phyloP scores from a whole-genome alignment of 106 monocot genomes.

The Dendrobium chrysotoxum region DNA sequence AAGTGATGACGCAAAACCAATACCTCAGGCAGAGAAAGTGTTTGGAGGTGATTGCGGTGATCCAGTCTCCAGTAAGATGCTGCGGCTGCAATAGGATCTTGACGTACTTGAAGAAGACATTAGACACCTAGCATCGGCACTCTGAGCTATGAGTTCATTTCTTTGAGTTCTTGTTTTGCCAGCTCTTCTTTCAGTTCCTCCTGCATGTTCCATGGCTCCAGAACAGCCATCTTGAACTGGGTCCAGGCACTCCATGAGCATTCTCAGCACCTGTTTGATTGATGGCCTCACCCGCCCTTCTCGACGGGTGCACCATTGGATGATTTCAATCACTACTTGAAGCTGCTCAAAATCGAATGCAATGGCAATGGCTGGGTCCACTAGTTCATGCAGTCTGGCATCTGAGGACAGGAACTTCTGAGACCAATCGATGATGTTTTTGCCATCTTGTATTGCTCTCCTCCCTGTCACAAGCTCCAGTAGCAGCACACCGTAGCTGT shows the following conservation, averaged over 20 bases:
- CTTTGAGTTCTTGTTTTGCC: conserved; percentile 11
- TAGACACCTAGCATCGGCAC: conserved; percentile 56
- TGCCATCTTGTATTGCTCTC: conserved; percentile 75
- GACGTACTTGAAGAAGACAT: conserved; percentile 88
- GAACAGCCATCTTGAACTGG: conserved; percentile 27
- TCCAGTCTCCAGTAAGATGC: conserved; percentile 67
- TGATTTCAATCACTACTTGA: conserved; percentile 42
- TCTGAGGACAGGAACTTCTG: conserved; percentile 41
- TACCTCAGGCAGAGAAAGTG: conserved; percentile 23
- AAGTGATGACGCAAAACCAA: not conserved
- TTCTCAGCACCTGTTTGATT: conserved; percentile 71
- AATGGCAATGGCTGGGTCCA: conserved; percentile 44
- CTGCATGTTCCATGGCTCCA: conserved; percentile 21
- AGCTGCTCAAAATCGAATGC: conserved; percentile 60
- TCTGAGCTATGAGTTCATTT: conserved; percentile 30
- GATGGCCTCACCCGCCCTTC: conserved; percentile 75
- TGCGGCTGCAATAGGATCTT: conserved; percentile 83
- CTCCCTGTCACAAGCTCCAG: conserved; percentile 74
- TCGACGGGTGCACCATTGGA: conserved; percentile 68
- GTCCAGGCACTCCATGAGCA: conserved; percentile 68
- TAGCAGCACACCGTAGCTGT: conserved; percentile 81
- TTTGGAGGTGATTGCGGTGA: conserved; percentile 62
- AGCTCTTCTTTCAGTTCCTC: conserved; percentile 7
- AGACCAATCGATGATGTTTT: conserved; percentile 75
- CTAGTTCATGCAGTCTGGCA: conserved; percentile 38